Evolutionary conservation across 2,329 filamentous ascomycete species (phyloP).

Genomic region (Talaromyces sp.): DNA sequence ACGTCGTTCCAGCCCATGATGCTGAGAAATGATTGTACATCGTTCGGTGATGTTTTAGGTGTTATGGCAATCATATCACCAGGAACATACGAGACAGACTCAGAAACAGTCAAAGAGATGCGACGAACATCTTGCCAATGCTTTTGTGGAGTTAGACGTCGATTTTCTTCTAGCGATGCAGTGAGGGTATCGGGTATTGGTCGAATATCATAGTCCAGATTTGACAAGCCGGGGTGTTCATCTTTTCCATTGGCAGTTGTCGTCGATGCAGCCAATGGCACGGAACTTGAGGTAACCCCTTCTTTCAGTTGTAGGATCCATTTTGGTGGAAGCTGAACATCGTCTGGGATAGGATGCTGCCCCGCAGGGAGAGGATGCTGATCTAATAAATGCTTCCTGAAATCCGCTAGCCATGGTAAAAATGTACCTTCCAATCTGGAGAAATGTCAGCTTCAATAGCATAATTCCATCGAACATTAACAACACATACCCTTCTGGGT

Average conservation of each 20-base stretch:
- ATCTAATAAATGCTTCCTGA: constrained; percentile 68
- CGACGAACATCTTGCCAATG: constrained; percentile 97
- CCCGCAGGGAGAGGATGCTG: constrained; percentile 70
- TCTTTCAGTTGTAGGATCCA: constrained; percentile 56
- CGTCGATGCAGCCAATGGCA: background rate
- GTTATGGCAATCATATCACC: constrained; percentile 81
- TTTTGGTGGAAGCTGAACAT: constrained; percentile 74
- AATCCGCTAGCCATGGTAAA: constrained; percentile 71
- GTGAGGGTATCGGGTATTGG: constrained; percentile 60
- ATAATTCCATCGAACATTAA: background rate
- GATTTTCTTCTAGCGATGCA: constrained; percentile 66
- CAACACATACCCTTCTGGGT: constrained; percentile 78
- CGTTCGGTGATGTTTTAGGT: constrained; percentile 81
- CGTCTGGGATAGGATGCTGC: constrained; percentile 70
- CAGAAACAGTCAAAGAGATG: constrained; percentile 61
- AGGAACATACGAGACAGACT: constrained; percentile 59
- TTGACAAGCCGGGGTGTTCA: constrained; percentile 25
- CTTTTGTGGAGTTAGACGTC: constrained; percentile 69
- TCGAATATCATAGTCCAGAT: constrained; percentile 51
- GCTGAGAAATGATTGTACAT: constrained; percentile 76
- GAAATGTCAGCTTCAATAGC: background rate
- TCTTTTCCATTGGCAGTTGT: constrained; percentile 10
- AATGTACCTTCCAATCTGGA: constrained; percentile 78
- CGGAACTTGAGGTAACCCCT: background rate
- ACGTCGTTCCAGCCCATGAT: constrained; percentile 77